Evolutionary conservation across 768 basidiomycete species (phyloP).

Genomic region (Tulasnella calospora): DNA sequence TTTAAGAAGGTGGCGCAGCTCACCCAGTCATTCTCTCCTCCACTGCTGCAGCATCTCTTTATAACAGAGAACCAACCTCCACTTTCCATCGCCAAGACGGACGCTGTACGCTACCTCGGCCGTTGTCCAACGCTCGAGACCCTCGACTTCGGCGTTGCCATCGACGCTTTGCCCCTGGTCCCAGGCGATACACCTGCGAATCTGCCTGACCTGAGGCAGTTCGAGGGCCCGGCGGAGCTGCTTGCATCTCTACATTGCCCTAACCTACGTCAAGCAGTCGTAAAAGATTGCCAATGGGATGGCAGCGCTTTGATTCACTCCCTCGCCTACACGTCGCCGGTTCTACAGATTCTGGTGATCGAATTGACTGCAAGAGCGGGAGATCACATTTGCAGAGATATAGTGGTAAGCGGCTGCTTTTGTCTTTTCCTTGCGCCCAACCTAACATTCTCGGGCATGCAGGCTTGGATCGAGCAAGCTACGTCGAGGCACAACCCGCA

Average conservation of each 20-base stretch:
- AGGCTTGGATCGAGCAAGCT: not conserved
- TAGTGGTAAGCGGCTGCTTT: not conserved
- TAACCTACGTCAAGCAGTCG: not conserved
- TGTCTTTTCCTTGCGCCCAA: not conserved
- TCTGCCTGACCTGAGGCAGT: not conserved
- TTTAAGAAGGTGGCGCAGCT: not conserved
- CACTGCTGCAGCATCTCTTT: not conserved
- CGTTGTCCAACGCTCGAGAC: not conserved
- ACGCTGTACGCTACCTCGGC: not conserved
- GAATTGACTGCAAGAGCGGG: not conserved
- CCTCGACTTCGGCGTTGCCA: not conserved
- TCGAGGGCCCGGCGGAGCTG: not conserved
- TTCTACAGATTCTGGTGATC: not conserved
- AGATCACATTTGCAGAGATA: not conserved
- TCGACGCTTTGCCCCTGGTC: not conserved
- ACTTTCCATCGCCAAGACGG: not conserved
- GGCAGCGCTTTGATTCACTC: not conserved
- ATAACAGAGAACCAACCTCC: not conserved
- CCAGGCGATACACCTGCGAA: not conserved
- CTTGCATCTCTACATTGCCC: not conserved
- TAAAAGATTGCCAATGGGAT: not conserved
- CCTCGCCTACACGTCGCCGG: not conserved
- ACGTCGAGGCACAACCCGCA: not conserved
- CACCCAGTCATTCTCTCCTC: not conserved
- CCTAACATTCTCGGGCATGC: not conserved